A percentile compares a stretch with the other conserved stretches of the same genome.
These are phyloP conservation scores for Aspergillus wentii DNA, from an alignment of 495 filamentous ascomycete genomes.

Conservation along the genomic window DNA sequence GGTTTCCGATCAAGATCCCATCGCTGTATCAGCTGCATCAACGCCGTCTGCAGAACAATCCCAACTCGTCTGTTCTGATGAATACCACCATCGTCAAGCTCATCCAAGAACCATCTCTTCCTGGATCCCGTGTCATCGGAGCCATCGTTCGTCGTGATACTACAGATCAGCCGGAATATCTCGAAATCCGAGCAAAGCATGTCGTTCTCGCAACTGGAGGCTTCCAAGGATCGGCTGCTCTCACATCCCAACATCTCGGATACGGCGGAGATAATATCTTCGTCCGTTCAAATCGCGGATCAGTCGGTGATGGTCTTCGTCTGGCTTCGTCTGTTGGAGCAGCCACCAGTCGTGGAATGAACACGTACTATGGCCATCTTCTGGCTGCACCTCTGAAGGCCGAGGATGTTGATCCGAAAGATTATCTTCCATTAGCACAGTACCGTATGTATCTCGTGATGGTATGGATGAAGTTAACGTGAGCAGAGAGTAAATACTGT, in stretches of 20 bases:
- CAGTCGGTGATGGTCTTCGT: slow-evolving; percentile 18
- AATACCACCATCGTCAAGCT: slow-evolving; percentile 17
- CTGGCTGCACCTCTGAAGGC: slow-evolving; percentile 15
- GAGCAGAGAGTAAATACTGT: slow-evolving; percentile 20
- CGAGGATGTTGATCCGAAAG: slow-evolving; percentile 15
- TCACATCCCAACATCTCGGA: slow-evolving; percentile 15
- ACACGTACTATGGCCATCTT: slow-evolving; percentile 21
- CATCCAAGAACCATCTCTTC: slow-evolving; percentile 12
- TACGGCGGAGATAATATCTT: slow-evolving; percentile 23
- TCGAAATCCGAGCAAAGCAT: slow-evolving; percentile 12
- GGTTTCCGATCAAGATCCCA: slow-evolving; percentile 20
- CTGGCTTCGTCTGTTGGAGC: slow-evolving; percentile 14
- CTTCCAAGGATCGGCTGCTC: slow-evolving; percentile 14
- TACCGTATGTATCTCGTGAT: slow-evolving; percentile 12
- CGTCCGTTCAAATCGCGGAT: slow-evolving; percentile 22
- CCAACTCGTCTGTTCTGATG: slow-evolving; percentile 10
- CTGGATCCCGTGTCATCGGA: slow-evolving; percentile 15
- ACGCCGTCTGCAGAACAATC: slow-evolving; percentile 10
- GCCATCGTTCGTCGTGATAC: slow-evolving; percentile 12
- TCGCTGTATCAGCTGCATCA: slow-evolving; percentile 13
- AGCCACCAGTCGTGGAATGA: slow-evolving; percentile 18
- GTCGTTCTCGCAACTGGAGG: slow-evolving; percentile 23
- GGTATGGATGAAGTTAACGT: neutral
- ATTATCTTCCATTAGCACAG: slow-evolving; percentile 20
- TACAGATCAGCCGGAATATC: slow-evolving; percentile 3